Evolutionary conservation across 1,284 basidiomycete genomes (phyloP).

Genomic region (Rhodotorula sp.): DNA sequence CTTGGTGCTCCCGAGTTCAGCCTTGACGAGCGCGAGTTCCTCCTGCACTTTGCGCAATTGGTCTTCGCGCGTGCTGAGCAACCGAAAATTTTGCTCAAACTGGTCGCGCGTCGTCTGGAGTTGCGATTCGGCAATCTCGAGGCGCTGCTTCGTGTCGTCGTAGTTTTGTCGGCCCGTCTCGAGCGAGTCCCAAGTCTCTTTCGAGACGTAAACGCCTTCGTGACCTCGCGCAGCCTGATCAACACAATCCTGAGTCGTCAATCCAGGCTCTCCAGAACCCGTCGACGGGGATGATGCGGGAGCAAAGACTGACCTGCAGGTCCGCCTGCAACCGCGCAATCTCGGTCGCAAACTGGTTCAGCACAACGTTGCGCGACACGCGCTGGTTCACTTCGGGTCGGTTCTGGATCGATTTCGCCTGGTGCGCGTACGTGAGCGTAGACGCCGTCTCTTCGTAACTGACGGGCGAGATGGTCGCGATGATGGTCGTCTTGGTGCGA

Average conservation of each 20-base stretch:
- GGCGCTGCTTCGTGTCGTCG: conserved; percentile 75
- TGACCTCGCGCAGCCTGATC: conserved; percentile 76
- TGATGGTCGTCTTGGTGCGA: conserved; percentile 94
- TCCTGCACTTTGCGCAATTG: conserved; percentile 35
- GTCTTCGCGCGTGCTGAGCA: conserved; percentile 53
- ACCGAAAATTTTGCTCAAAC: conserved; percentile 78
- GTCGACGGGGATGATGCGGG: no score
- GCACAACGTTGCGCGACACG: conserved; percentile 84
- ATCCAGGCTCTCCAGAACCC: no score
- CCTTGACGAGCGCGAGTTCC: conserved; percentile 34
- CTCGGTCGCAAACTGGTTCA: conserved; percentile 94
- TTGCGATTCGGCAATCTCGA: conserved; percentile 77
- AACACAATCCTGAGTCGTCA: no score
- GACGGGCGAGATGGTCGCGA: conserved; percentile 91
- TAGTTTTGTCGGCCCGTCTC: conserved; percentile 59
- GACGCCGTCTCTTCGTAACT: conserved; percentile 98
- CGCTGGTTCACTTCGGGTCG: conserved; percentile 93
- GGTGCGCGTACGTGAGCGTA: conserved; percentile 94
- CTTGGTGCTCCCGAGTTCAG: conserved; percentile 18
- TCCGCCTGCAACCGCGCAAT: conserved; percentile 92
- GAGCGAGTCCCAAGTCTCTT: conserved; percentile 83
- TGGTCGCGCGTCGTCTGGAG: conserved; percentile 76
- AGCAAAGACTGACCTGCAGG: conserved; percentile 55
- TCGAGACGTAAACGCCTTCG: conserved; percentile 88
- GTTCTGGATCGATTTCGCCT: conserved; percentile 94